These are phyloP conservation scores for Leptographium procerum DNA, from an alignment of 2,329 filamentous ascomycete genomes.

Conservation along the genomic window DNA sequence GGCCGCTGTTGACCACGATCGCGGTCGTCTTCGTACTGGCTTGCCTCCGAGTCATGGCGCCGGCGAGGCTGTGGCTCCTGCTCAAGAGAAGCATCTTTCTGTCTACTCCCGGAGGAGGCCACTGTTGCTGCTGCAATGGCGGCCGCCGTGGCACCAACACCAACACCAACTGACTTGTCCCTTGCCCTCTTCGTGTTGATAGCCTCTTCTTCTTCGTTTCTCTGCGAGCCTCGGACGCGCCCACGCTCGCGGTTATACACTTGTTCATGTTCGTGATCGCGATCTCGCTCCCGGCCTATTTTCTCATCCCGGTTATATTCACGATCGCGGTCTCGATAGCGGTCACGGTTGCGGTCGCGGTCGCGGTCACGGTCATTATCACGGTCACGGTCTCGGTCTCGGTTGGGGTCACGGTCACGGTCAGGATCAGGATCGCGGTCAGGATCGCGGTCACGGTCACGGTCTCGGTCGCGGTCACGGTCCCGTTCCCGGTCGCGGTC, in stretches of 20 bases:
- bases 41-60: background rate
- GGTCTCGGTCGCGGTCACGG: background rate
- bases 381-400: conserved; percentile 8
- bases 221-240: conserved; percentile 16
- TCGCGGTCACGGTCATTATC: conserved; percentile 15
- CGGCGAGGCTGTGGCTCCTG: background rate
- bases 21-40: background rate
- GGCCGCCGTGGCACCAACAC: conserved; percentile 37
- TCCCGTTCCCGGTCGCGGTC: conserved; percentile 12
- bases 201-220: conserved; percentile 15
- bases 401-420: conserved; percentile 1
- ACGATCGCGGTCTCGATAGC: conserved; percentile 2
- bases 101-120: conserved; percentile 24
- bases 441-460: background rate
- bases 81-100: conserved; percentile 1
- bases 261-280: conserved; percentile 10
- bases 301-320: background rate
- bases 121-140: conserved; percentile 28
- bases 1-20: background rate
- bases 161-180: conserved; percentile 36
- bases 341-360: conserved; percentile 6
- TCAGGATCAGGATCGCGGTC: conserved; percentile 7
- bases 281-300: conserved; percentile 2
- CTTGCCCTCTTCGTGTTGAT: conserved; percentile 27
- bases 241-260: background rate